A percentile compares a stretch with the other conserved stretches of the same genome.
phyloP scores from a whole-genome alignment of 139 green algal genomes.

The Chlorella sorokiniana region DNA sequence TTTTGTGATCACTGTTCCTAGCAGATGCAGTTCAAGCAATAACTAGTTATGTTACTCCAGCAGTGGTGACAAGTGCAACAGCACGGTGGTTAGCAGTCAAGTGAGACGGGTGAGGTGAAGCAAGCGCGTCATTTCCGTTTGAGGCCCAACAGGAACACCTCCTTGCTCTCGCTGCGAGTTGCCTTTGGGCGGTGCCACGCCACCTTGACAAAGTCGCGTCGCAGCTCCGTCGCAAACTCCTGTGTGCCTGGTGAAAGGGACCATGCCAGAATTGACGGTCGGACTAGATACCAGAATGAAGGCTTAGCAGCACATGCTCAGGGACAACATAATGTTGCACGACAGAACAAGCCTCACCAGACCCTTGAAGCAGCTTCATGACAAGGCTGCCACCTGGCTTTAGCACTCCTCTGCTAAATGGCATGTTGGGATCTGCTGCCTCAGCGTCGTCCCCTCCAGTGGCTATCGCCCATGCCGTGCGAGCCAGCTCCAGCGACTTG shows the following conservation, averaged over 20 bases:
- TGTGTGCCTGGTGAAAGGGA: constrained; percentile 50
- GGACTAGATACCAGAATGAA: background rate
- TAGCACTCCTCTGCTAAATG: constrained; percentile 45
- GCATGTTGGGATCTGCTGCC: background rate
- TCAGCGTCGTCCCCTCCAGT: constrained; percentile 42
- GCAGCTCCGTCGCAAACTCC: constrained; percentile 73
- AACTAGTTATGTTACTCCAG: background rate
- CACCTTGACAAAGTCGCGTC: constrained; percentile 75
- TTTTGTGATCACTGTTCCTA: constrained; percentile 40
- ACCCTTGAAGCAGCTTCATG: constrained; percentile 76
- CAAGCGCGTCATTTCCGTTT: constrained; percentile 12
- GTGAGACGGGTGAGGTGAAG: background rate
- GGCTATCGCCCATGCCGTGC: constrained; percentile 74
- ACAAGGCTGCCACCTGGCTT: constrained; percentile 67
- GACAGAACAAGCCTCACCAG: background rate
- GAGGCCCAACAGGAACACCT: constrained; percentile 53
- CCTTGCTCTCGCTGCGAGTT: constrained; percentile 60
- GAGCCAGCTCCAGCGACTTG: constrained; percentile 78
- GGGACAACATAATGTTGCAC: background rate
- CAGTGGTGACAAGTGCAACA: background rate
- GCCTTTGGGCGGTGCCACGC: constrained; percentile 48
- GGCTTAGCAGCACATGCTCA: background rate
- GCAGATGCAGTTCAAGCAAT: background rate
- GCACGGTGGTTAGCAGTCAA: background rate
- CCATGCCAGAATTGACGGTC: background rate